Evolutionary conservation across 176 grass and related monocot species (phyloP).

Genomic region (Hordeum vulgare): DNA sequence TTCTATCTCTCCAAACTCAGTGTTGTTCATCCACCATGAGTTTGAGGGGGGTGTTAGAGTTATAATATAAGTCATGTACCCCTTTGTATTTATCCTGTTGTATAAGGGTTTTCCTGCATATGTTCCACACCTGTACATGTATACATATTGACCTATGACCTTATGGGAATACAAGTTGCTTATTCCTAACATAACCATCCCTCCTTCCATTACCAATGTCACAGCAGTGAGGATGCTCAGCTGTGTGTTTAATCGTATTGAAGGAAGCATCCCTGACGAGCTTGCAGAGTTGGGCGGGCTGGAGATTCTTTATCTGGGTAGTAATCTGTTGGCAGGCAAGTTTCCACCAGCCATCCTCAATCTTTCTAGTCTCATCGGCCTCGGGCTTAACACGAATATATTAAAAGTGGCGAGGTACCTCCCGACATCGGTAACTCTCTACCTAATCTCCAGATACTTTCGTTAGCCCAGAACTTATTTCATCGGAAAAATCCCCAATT

Average conservation of each 20-base stretch:
- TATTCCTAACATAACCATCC: too few species aligned
- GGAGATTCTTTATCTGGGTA: background rate
- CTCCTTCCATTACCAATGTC: conserved; percentile 4
- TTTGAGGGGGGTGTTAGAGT: too few species aligned
- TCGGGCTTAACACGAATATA: background rate
- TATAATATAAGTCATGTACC: too few species aligned
- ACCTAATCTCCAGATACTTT: background rate
- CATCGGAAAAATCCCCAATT: background rate
- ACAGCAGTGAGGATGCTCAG: background rate
- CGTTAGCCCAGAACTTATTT: background rate
- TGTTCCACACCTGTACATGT: too few species aligned
- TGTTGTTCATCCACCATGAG: too few species aligned
- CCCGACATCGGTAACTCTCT: background rate
- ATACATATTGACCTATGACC: too few species aligned
- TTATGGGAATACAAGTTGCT: too few species aligned
- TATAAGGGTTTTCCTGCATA: too few species aligned
- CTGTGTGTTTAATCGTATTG: background rate
- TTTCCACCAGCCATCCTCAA: background rate
- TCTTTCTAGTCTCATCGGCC: background rate
- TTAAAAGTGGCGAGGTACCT: background rate
- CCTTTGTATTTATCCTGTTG: too few species aligned
- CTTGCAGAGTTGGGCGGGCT: background rate
- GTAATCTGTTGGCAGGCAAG: background rate
- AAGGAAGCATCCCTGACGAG: background rate
- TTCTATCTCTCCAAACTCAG: too few species aligned